Base-by-base conservation (phyloP, 495 filamentous ascomycete species). In the Neurospora africana region DNA sequence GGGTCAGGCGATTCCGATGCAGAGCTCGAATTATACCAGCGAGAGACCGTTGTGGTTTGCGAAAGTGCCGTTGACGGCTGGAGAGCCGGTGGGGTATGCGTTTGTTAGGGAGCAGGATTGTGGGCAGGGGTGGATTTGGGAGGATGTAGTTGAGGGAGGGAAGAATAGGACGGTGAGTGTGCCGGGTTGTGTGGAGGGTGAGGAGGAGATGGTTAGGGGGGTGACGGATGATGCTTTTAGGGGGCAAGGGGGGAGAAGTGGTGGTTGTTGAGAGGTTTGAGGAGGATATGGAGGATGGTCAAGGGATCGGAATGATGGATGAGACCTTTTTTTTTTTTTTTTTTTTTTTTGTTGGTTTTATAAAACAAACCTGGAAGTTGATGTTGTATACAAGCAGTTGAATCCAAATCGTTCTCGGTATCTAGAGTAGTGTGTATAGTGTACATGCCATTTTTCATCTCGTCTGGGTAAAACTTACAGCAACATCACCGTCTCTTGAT, bases 11-110 rank as follows among this genome's bases (percentile, higher is more conserved):
- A 61, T 89, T 2, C 80, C 87, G 0, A 78, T 92, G 40, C 83
- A 80, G 61, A 84, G 88, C 7, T 78, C 74, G 35, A 74, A 84
- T 6, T 92, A 91, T 72, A 88, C 88, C 1, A 33, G 13, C 3
- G 72, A 74, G 35, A 53, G 72, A 23, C 83, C 83, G 35, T 37
- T 80, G 68, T 84, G 83, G 83, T 75, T 73, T 39, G 78, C 72
- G 1, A 75, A 70, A 67, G 70, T 80, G 9, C 70, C 74, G 23
- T 23, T 77, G 5, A 74, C 72, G 47, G 70, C 36, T 37, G 36
- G 36, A 11, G 36, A 37, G 36, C 9, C 36, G 36, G 36, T 37
- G 9, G 36, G 23, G 68, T 84, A 83, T 70, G 73, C 75, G 68
- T 84, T 81, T 72, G 78, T 76, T 19, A 75, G 81, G 6, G 75